Percentiles rank a stretch among this genome's conserved stretches.
Conservation (phyloP, 1,284 basidiomycete genomes). For the Laetiporus sulphureus region DNA sequence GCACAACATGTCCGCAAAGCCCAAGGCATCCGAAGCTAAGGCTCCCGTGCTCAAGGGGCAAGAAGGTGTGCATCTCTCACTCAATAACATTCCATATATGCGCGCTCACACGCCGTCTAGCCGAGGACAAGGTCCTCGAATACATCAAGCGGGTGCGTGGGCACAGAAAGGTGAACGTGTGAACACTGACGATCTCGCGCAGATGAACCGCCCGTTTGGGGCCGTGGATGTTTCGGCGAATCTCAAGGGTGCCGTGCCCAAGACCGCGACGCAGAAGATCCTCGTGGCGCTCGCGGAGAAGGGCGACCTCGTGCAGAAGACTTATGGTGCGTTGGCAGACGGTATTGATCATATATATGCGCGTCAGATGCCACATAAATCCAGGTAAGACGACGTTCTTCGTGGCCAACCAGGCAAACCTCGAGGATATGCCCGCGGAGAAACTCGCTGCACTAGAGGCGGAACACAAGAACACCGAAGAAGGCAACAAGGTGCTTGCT, state of each 20-base stretch:
- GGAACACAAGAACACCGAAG: conserved; percentile 51
- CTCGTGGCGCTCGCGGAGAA: conserved; percentile 71
- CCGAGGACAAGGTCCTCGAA: conserved; percentile 66
- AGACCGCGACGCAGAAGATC: conserved; percentile 78
- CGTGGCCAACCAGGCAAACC: conserved; percentile 66
- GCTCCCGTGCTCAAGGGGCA: conserved; percentile 61
- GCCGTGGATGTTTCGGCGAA: conserved; percentile 85
- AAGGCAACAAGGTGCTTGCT: conserved; percentile 48
- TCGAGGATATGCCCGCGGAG: conserved; percentile 52
- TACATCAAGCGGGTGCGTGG: conserved; percentile 60
- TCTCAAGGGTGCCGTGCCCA: conserved; percentile 79
- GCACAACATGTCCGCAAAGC: conserved; percentile 21
- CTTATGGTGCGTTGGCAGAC: conserved; percentile 51
- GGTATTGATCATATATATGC: conserved; percentile 3
- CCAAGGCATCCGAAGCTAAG: conserved; percentile 43
- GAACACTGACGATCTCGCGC: conserved; percentile 1
- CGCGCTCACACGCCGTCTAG: conserved; percentile 26
- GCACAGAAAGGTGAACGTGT: background rate
- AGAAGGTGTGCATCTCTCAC: conserved; percentile 40
- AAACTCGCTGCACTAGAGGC: conserved; percentile 50
- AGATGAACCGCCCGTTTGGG: conserved; percentile 77
- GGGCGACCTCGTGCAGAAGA: conserved; percentile 68
- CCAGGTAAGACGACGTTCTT: conserved; percentile 80
- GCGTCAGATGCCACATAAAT: background rate
- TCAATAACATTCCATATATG: background rate